These are phyloP conservation scores for Ramaria sp. DNA, from an alignment of 768 basidiomycete genomes.

Conservation along the genomic window DNA sequence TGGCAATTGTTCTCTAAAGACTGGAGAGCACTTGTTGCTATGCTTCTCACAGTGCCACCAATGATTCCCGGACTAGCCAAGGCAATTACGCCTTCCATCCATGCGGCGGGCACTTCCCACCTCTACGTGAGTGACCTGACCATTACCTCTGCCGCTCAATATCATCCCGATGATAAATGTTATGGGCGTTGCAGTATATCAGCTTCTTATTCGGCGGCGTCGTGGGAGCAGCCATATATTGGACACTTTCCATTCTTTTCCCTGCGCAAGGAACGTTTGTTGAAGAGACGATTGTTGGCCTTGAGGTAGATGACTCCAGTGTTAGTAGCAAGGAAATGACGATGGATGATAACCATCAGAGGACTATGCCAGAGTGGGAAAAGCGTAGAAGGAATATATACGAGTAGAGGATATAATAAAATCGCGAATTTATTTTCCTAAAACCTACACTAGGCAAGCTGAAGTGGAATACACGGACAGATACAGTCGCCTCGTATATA, in stretches of 20 bases:
- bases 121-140: slow-evolving; percentile 42
- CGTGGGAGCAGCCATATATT: slow-evolving; percentile 24
- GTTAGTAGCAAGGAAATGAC: not conserved
- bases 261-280: slow-evolving; percentile 29
- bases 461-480: too few species aligned
- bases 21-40: slow-evolving; percentile 65
- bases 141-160: not conserved
- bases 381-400: not conserved
- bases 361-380: not conserved
- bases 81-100: slow-evolving; percentile 55
- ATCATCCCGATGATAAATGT: not conserved
- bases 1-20: slow-evolving; percentile 18
- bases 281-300: slow-evolving; percentile 15
- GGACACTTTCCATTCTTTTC: slow-evolving; percentile 23
- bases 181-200: not conserved
- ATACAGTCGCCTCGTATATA: too few species aligned
- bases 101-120: slow-evolving; percentile 43
- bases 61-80: slow-evolving; percentile 69
- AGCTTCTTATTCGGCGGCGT: slow-evolving; percentile 17
- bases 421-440: too few species aligned
- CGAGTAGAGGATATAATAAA: too few species aligned
- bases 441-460: too few species aligned
- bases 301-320: not conserved
- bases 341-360: not conserved
- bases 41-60: slow-evolving; percentile 58